phyloP scores from a whole-genome alignment of 2,329 filamentous ascomycete genomes.

The Colletotrichum limetticola region DNA sequence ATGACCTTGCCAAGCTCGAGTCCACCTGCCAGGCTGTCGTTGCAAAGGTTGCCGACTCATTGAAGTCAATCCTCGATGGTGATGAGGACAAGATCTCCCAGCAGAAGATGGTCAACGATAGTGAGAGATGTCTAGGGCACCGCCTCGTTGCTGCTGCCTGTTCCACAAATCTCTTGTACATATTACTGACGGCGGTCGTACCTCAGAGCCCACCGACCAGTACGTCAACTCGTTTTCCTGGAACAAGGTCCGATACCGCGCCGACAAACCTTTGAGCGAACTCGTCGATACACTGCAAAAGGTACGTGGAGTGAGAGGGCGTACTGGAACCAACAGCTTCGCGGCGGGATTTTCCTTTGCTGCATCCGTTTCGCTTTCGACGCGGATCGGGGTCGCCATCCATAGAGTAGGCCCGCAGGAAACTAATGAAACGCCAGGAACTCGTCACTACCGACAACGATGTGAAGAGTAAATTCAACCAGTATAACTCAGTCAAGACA shows the following conservation, averaged over 20 bases:
- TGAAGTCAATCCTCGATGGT: conserved; percentile 84
- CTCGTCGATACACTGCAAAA: conserved; percentile 90
- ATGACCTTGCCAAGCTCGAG: conserved; percentile 92
- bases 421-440: conserved; percentile 66
- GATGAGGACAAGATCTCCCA: conserved; percentile 84
- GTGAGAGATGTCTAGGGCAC: conserved; percentile 54
- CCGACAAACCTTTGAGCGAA: conserved; percentile 89
- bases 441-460: conserved; percentile 93
- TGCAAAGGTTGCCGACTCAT: conserved; percentile 86
- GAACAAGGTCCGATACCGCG: conserved; percentile 98
- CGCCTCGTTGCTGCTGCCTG: conserved; percentile 24
- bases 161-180: conserved; percentile 6
- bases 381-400: background rate
- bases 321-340: background rate
- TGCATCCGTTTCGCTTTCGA: background rate
- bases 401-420: background rate
- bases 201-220: conserved; percentile 89
- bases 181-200: conserved; percentile 39
- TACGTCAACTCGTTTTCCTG: conserved; percentile 91
- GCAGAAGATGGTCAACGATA: conserved; percentile 95
- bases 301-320: conserved; percentile 55
- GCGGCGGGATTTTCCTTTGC: background rate
- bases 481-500: conserved; percentile 92
- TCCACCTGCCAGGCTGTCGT: conserved; percentile 83
- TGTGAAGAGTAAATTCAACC: conserved; percentile 91